phyloP scores from a whole-genome alignment of 805 yeast genomes.

The Suhomyces pyralidae region DNA sequence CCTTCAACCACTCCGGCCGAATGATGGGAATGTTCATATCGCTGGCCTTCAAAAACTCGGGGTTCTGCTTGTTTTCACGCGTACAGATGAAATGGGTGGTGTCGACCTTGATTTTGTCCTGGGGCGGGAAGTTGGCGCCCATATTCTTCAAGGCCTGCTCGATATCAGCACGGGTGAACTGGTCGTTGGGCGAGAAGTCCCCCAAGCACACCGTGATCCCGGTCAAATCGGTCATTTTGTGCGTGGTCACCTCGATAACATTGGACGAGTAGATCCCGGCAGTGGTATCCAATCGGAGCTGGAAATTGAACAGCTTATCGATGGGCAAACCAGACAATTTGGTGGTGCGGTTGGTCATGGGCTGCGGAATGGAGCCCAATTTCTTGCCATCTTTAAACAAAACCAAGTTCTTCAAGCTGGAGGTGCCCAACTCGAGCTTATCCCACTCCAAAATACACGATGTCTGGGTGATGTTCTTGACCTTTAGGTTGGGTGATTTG shows the following conservation, averaged over 20 bases:
- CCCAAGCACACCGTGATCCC: slow-evolving; percentile 94
- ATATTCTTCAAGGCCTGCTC: slow-evolving; percentile 60
- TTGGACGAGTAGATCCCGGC: slow-evolving; percentile 84
- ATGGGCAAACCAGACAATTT: slow-evolving; percentile 90
- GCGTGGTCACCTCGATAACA: slow-evolving; percentile 69
- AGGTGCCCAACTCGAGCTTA: slow-evolving; percentile 74
- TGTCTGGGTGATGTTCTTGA: slow-evolving; percentile 86
- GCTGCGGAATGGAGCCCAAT: slow-evolving; percentile 81
- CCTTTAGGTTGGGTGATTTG: slow-evolving; percentile 60
- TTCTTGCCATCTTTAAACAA: slow-evolving; percentile 72
- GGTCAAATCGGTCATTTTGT: slow-evolving; percentile 90
- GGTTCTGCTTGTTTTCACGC: slow-evolving; percentile 53
- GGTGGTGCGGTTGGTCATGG: slow-evolving; percentile 71
- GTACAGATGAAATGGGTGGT: slow-evolving; percentile 92
- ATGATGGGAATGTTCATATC: slow-evolving; percentile 89
- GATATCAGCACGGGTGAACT: slow-evolving; percentile 49
- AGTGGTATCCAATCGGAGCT: slow-evolving; percentile 77
- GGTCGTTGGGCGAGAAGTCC: slow-evolving; percentile 58
- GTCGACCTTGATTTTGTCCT: slow-evolving; percentile 71
- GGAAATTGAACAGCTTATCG: slow-evolving; percentile 77
- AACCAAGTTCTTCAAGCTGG: slow-evolving; percentile 70
- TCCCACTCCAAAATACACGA: slow-evolving; percentile 96
- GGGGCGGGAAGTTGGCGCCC: slow-evolving; percentile 75
- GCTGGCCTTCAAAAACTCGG: slow-evolving; percentile 74
- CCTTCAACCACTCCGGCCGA: slow-evolving; percentile 95